Evolutionary conservation across 2,329 filamentous ascomycete species (phyloP).

Genomic region (Aschersonia sp.): DNA sequence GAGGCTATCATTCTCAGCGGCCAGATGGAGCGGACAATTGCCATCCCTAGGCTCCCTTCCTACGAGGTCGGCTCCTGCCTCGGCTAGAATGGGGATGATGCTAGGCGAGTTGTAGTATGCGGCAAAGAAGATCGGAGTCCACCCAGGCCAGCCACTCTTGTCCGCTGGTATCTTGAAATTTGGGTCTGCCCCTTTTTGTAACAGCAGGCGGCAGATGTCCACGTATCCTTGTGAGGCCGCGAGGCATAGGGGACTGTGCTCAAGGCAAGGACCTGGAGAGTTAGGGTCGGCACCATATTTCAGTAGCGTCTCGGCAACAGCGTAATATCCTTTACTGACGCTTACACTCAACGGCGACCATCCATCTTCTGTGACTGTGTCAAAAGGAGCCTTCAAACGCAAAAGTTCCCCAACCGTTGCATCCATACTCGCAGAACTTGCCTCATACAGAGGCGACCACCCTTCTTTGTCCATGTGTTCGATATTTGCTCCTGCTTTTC

Average conservation of each 20-base stretch:
- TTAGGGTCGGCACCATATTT: neutral
- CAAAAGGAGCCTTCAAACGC: neutral
- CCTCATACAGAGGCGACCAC: neutral
- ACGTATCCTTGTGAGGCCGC: neutral
- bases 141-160: neutral
- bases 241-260: neutral
- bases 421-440: neutral
- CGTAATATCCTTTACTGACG: neutral
- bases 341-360: neutral
- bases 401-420: neutral
- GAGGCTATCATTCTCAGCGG: neutral
- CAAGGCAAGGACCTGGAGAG: neutral
- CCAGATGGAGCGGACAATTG: neutral
- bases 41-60: neutral
- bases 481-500: neutral
- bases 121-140: neutral
- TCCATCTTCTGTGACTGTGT: neutral
- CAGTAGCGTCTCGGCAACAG: neutral
- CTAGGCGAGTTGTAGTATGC: neutral
- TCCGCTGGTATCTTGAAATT: neutral
- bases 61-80: neutral
- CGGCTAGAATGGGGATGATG: neutral
- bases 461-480: rapidly evolving
- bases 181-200: neutral
- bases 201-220: neutral